These are phyloP conservation scores for Stachybotrys chlorohalonatus DNA, from an alignment of 2,329 filamentous ascomycete species.

Conservation along the genomic window DNA sequence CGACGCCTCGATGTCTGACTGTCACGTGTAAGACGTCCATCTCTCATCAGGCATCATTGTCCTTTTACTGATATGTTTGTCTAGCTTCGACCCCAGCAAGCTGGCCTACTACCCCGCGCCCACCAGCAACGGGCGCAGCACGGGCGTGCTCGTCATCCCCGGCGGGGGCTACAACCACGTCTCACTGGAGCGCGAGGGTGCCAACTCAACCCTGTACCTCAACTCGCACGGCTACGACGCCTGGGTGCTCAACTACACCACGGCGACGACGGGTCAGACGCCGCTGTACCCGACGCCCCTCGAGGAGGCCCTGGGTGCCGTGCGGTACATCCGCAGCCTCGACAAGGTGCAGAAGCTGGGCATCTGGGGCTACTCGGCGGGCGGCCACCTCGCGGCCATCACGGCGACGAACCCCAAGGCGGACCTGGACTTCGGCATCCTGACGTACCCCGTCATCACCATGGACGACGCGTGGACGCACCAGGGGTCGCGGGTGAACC, in stretches of 20 bases:
- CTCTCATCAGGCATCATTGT: too few relatives aligned
- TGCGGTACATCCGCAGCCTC: constrained; percentile 8
- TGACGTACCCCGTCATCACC: constrained; percentile 12
- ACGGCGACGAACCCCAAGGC: constrained; percentile 9
- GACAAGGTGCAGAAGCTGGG: constrained; percentile 9
- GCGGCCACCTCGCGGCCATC: constrained; percentile 12
- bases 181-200: constrained; percentile 7
- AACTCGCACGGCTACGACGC: constrained; percentile 9
- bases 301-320: constrained; percentile 8
- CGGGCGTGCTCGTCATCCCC: constrained; percentile 10
- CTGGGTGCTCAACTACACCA: constrained; percentile 11
- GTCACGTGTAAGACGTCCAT: background rate
- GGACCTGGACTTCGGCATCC: constrained; percentile 11
- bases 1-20: background rate
- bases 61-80: too few relatives aligned
- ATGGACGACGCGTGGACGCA: constrained; percentile 9
- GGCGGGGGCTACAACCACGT: constrained; percentile 8
- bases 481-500: constrained; percentile 9
- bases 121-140: constrained; percentile 2
- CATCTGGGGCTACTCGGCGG: constrained; percentile 14
- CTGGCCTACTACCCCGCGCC: constrained; percentile 3
- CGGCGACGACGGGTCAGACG: constrained; percentile 4
- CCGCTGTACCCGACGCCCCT: constrained; percentile 9
- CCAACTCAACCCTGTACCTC: constrained; percentile 6
- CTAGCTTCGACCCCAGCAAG: background rate